Evolutionary conservation across 176 grass and related monocot genomes (phyloP).

Genomic region (Carex kokanica): DNA sequence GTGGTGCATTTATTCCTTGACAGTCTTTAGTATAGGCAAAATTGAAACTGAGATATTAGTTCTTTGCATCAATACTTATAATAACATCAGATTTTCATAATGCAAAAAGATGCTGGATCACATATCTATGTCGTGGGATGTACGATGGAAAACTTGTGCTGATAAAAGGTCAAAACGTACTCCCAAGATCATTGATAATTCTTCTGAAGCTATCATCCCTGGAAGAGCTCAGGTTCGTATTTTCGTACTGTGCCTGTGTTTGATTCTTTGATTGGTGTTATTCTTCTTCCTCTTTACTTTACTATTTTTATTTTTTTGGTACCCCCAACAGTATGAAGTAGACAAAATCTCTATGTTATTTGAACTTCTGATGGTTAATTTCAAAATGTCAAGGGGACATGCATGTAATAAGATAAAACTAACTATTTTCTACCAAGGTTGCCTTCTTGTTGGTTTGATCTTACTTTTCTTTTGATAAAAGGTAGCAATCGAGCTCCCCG

Average conservation of each 20-base stretch:
- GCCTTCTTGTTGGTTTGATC: neutral
- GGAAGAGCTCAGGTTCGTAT: conserved; percentile 51
- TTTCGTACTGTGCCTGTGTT: neutral
- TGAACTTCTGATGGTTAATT: neutral
- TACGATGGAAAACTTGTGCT: conserved; percentile 53
- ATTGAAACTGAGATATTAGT: neutral
- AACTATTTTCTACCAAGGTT: neutral
- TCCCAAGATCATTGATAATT: conserved; percentile 29
- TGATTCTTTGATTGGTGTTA: neutral
- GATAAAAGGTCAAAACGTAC: conserved; percentile 38
- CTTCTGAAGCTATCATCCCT: conserved; percentile 47
- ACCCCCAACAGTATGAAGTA: neutral
- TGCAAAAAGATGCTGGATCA: conserved; percentile 82
- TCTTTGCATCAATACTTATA: conserved; percentile 17
- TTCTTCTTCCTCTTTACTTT: neutral
- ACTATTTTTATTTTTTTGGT: neutral
- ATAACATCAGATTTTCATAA: conserved; percentile 19
- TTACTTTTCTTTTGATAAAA: no score
- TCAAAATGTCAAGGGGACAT: neutral
- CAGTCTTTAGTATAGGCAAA: neutral
- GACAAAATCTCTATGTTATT: neutral
- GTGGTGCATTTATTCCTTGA: conserved; percentile 8
- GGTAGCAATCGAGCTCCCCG: no score
- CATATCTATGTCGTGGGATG: conserved; percentile 66
- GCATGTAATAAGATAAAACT: neutral